A percentile compares a stretch with the other conserved stretches of the same genome.
phyloP scores from a whole-genome alignment of 1,284 basidiomycete species.

The Ustilago bromivora region DNA sequence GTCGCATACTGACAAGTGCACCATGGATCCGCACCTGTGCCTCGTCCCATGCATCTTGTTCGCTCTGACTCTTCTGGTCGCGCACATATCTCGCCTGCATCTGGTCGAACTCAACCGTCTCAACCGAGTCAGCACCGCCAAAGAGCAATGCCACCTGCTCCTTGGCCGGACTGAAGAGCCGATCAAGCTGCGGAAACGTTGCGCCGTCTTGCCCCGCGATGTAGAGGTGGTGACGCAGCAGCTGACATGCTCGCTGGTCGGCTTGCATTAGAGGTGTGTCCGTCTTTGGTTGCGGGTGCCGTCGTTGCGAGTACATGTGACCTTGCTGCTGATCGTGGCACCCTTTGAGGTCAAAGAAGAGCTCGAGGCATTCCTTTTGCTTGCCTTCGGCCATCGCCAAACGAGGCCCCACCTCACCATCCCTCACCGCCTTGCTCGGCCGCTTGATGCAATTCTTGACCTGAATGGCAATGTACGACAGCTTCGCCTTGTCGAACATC shows the following conservation, averaged over 20 bases:
- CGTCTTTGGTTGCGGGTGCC: background rate
- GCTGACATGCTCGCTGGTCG: background rate
- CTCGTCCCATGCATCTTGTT: background rate
- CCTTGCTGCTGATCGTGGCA: background rate
- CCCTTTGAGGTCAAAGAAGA: background rate
- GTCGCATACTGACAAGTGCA: background rate
- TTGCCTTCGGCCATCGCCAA: background rate
- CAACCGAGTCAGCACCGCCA: background rate
- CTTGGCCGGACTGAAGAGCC: background rate
- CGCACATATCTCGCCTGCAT: background rate
- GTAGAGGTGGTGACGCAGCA: background rate
- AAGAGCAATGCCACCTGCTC: slow-evolving; percentile 1
- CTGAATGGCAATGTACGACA: slow-evolving; percentile 3
- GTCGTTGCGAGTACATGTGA: background rate
- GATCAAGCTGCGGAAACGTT: background rate
- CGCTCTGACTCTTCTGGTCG: background rate
- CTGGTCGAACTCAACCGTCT: no score
- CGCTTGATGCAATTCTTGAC: background rate
- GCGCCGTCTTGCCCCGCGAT: background rate
- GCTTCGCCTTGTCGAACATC: background rate
- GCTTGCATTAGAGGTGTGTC: background rate
- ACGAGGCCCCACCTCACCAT: background rate
- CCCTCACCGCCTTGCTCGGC: background rate
- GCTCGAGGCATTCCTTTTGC: background rate
- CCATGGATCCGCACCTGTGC: background rate